Evolutionary conservation across 768 basidiomycete genomes (phyloP).

Genomic region (Agaricus bisporus): DNA sequence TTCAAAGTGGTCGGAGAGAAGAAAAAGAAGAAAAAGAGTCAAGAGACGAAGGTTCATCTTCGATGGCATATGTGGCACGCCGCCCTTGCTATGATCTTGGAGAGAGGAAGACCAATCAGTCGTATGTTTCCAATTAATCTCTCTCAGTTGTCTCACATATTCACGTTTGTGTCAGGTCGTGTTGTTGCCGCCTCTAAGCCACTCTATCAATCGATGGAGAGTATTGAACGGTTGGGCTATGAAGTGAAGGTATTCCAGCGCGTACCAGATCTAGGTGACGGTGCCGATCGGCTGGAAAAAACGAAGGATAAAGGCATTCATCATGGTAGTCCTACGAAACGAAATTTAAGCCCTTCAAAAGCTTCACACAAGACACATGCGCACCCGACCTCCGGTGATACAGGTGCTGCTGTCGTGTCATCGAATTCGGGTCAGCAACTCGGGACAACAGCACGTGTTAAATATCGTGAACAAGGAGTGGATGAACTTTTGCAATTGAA

Average conservation of each 20-base stretch:
- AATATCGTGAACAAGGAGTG: constrained; percentile 88
- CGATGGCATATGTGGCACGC: constrained; percentile 63
- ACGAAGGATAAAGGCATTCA: constrained; percentile 17
- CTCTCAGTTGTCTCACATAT: background rate
- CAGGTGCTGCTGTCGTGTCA: constrained; percentile 8
- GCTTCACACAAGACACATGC: constrained; percentile 12
- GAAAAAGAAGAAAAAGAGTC: constrained; percentile 14
- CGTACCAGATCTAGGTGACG: constrained; percentile 55
- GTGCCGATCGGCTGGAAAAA: constrained; percentile 9
- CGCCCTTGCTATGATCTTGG: constrained; percentile 71
- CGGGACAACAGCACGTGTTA: constrained; percentile 28
- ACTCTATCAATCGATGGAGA: constrained; percentile 75
- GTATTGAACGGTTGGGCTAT: constrained; percentile 68
- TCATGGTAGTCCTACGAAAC: constrained; percentile 11
- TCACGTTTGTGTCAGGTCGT: constrained; percentile 29
- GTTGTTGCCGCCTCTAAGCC: constrained; percentile 81
- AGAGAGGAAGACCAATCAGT: constrained; percentile 72
- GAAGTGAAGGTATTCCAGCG: constrained; percentile 64
- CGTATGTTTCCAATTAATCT: constrained; percentile 26
- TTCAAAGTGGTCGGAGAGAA: constrained; percentile 12
- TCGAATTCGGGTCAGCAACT: constrained; percentile 18
- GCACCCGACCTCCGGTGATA: constrained; percentile 21
- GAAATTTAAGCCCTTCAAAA: background rate
- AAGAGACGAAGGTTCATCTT: background rate
- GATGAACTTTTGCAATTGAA: constrained; percentile 94